Evolutionary conservation across 2,329 filamentous ascomycete genomes (phyloP), one percentile per base, ranked within the genome.

Genomic region (Fusarium sp.): DNA sequence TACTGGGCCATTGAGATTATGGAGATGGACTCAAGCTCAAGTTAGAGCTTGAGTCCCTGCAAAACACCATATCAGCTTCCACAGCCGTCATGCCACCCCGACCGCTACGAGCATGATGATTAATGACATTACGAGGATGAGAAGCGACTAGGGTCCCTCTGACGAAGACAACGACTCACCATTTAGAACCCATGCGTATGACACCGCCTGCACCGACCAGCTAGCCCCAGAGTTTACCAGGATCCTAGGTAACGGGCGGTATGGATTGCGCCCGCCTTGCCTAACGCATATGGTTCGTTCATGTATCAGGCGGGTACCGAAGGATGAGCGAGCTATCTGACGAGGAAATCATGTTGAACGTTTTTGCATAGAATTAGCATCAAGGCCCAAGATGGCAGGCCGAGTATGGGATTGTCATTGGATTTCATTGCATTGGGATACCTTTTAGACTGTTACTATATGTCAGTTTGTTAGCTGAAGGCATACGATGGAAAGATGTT

Each of bases 1-100:
- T 83, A 82, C 65, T 83, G 78, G 63, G 76, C 76, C 3, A 75
- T 81, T 58, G 79, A 83, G 69, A 80, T 79, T 57, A 83, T 84
- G 79, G 81, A 84, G 63, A 75, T 83, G 51, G 80, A 81, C 46
- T 75, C 73, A 46, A 64, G 41, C 48, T 63, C 60, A 42, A 67
- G 58, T 50, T 74, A 64, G 61, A 73, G 57, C 52, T 54, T 35
- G 29, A 44, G 42, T 38, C 47, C 34, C 38, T 44, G 52, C 46
- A 46, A 60, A 19, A 39, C 45, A 58, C 43, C 45, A 56, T 46
- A 63, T 60, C 59, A 59, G 60, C 53, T 53, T 45, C 53, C 50
- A 65, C 43, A 44, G 39, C 54, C 52, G 50, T 52, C 50, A 55
- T 50, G 65, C 57, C 58, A 50, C 53, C 58, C 53, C 48, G 35